These are phyloP conservation scores for Acacia crassicarpa DNA, from an alignment of 306 rosid genomes.

Conservation along the genomic window DNA sequence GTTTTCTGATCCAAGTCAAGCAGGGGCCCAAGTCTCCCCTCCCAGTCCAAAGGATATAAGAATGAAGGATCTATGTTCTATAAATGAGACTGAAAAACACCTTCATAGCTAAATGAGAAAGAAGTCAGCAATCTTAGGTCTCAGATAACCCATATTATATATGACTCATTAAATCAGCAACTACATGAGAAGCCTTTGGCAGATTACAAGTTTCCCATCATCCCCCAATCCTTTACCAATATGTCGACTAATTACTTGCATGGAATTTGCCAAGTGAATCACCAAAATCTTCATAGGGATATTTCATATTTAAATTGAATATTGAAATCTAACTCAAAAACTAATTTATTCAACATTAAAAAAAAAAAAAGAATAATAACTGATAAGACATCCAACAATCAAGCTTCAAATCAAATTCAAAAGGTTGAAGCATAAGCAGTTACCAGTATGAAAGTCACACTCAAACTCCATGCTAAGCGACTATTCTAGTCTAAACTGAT, in stretches of 20 bases:
- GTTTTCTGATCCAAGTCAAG: slow-evolving; percentile 3
- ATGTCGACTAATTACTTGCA: not conserved
- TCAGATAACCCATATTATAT: not conserved
- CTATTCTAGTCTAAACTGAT: not conserved
- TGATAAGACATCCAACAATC: not conserved
- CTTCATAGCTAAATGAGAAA: not conserved
- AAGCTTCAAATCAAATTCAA: not conserved
- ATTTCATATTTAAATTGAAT: not conserved
- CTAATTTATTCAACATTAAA: not conserved
- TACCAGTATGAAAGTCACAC: not conserved
- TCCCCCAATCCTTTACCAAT: not conserved
- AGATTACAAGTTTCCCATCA: not conserved
- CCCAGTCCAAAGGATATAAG: not conserved
- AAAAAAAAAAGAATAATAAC: not conserved
- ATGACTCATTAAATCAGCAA: not conserved
- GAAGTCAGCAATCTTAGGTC: not conserved
- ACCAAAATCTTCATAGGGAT: not conserved
- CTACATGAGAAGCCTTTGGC: not conserved
- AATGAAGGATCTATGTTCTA: not conserved
- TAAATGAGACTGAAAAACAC: not conserved
- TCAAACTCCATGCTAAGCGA: not conserved
- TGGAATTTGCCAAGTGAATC: not conserved
- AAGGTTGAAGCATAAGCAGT: not conserved
- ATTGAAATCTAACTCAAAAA: not conserved
- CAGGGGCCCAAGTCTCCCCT: not conserved